Percentiles rank a stretch among this genome's conserved stretches.
Conservation (phyloP, 495 filamentous ascomycete genomes). For the Cercophora scortea region DNA sequence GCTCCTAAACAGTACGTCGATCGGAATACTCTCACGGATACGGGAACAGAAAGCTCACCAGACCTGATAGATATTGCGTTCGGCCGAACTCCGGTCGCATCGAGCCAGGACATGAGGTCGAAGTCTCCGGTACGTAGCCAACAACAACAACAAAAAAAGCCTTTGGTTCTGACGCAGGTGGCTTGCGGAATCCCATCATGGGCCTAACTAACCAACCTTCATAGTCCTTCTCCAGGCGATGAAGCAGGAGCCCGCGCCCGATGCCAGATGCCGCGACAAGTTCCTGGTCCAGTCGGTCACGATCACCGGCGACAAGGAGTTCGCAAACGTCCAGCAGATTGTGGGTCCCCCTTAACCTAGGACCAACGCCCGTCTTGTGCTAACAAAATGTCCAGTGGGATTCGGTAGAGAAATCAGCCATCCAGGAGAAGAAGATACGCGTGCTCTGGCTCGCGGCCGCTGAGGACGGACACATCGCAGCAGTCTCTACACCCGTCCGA, state of each 20-base stretch:
- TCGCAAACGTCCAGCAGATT: slow-evolving; percentile 66
- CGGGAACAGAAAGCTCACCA: slow-evolving; percentile 4
- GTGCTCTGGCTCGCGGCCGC: slow-evolving; percentile 62
- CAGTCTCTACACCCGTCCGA: slow-evolving; percentile 19
- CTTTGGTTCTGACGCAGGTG: background rate
- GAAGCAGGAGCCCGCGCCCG: slow-evolving; percentile 83
- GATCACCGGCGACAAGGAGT: slow-evolving; percentile 78
- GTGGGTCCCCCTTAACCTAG: slow-evolving; percentile 41
- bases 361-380: slow-evolving; percentile 7
- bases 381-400: slow-evolving; percentile 54
- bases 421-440: slow-evolving; percentile 95
- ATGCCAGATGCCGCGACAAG: slow-evolving; percentile 92
- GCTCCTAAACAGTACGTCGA: slow-evolving; percentile 89
- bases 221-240: slow-evolving; percentile 92
- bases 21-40: background rate
- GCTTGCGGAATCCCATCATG: slow-evolving; percentile 1
- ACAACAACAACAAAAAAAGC: background rate
- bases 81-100: slow-evolving; percentile 95
- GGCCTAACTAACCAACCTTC: background rate
- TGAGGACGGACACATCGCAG: slow-evolving; percentile 10
- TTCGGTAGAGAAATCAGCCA: slow-evolving; percentile 61
- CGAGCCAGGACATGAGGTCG: slow-evolving; percentile 76
- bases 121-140: slow-evolving; percentile 72
- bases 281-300: slow-evolving; percentile 93
- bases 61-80: slow-evolving; percentile 76